A percentile compares a stretch with the other conserved stretches of the same genome.
These are phyloP conservation scores for Fusarium beomiforme DNA, from an alignment of 2,329 filamentous ascomycete genomes.

Conservation along the genomic window DNA sequence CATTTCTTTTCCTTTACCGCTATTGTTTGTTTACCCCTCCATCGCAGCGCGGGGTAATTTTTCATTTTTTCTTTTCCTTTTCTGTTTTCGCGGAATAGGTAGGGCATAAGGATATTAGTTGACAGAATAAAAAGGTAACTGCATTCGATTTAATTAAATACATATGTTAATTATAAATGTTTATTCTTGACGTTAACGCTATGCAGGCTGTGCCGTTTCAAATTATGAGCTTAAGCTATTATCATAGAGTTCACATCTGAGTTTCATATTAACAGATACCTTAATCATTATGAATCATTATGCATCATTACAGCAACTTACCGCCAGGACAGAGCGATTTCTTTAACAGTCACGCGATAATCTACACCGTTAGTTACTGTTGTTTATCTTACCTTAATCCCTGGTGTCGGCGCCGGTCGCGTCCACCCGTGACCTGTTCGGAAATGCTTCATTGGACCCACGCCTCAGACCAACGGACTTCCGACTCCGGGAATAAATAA, in stretches of 20 bases:
- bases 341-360: background rate
- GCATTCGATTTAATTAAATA: background rate
- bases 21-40: slow-evolving; percentile 33
- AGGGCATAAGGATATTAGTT: background rate
- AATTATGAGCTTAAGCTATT: background rate
- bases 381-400: slow-evolving; percentile 24
- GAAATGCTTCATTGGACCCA: slow-evolving; percentile 21
- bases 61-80: background rate
- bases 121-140: slow-evolving; percentile 22
- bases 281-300: background rate
- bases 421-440: slow-evolving; percentile 21
- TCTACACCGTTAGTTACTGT: slow-evolving; percentile 10
- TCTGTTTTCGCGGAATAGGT: background rate
- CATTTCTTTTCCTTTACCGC: slow-evolving; percentile 26
- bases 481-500: slow-evolving; percentile 14
- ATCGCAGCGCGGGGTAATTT: slow-evolving; percentile 35
- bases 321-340: background rate
- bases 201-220: background rate
- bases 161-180: background rate
- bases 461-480: slow-evolving; percentile 1
- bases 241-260: background rate
- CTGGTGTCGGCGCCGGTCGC: slow-evolving; percentile 6
- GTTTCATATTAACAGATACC: background rate
- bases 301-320: background rate
- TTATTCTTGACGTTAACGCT: background rate